Evolutionary conservation across 2,329 filamentous ascomycete species (phyloP), one percentile per base, ranked within the genome.

Genomic region (Phialemonium atrogriseum): DNA sequence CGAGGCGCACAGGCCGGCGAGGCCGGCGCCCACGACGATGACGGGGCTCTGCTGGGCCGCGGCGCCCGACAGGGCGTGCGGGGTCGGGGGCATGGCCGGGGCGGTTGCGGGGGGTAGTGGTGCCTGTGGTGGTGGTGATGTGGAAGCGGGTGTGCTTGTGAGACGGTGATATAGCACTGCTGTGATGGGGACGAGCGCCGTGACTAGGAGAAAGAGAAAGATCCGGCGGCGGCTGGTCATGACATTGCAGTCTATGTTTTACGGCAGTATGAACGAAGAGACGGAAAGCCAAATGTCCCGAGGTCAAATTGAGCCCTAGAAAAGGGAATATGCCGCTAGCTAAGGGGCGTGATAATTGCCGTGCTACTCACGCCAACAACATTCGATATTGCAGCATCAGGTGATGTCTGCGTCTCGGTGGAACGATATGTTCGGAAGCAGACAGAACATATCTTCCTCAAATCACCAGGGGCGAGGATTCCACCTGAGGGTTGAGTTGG

Each of bases 21-120:
- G 68, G 11, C 77, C 77, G 5, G 74, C 75, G 27, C 77, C 76
- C n/a, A 81, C 68, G 2, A 80, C 59, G 13, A 80, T 70, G 12
- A 77, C 70, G 2, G 41, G 28, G 10, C 27, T 27, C 5, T 17
- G 16, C 6, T 17, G 10, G 7, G 12, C 25, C 13, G 25, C 9
- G 8, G 10, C 25, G 16, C 8, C 6, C 13, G 25, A 12, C 9
- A 10, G 16, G 25, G 13, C 12, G 13, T 27, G 25, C n/a, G n/a
- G 25, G 18, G 30, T 17, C 10, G 32, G 16, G 5, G 25, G 25
- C 16, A 4, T 15, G 16, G 5, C 16, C 10, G 27, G 9, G 22
- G 27, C 17, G 12, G 19, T 20, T 11, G 10, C 16, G 28, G 19
- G 2, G 28, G 19, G 28, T 25, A 25, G n/a, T 26, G 22, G 38